These are phyloP conservation scores for Blepharisma japonicum DNA, from an alignment of 73 alveolate genomes.

Conservation along the genomic window DNA sequence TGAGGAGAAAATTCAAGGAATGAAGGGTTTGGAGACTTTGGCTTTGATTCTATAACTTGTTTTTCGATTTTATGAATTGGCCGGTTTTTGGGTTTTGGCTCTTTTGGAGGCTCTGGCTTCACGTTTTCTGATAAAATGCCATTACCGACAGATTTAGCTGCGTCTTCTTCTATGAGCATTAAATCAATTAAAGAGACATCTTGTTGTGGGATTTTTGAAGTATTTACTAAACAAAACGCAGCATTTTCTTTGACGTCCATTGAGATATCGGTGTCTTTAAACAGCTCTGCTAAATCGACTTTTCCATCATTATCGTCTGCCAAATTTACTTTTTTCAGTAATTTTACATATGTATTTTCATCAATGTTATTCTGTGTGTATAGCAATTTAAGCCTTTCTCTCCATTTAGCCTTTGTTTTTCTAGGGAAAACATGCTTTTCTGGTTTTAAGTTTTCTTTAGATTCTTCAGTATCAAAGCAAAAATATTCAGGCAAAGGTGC, in stretches of 20 bases:
- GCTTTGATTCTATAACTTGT: neutral
- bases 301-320: neutral
- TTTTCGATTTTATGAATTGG: conserved; percentile 1
- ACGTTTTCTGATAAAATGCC: neutral
- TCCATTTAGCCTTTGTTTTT: conserved; percentile 1
- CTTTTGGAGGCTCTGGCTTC: conserved; percentile 27
- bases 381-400: neutral
- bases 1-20: no score
- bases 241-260: neutral
- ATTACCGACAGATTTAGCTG: no score
- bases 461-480: conserved; percentile 13
- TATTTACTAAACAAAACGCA: neutral
- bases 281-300: conserved; percentile 1
- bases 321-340: neutral
- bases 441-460: neutral
- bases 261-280: neutral
- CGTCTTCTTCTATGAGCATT: neutral
- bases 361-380: neutral
- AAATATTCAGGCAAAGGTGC: conserved; percentile 26
- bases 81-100: conserved; percentile 8
- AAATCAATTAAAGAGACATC: neutral
- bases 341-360: neutral
- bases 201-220: neutral
- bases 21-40: no score
- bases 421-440: neutral